A percentile compares a stretch with the other conserved stretches of the same genome.
These are phyloP conservation scores for Cyclotella atomus DNA, from an alignment of 108 stramenopile genomes.

Conservation along the genomic window DNA sequence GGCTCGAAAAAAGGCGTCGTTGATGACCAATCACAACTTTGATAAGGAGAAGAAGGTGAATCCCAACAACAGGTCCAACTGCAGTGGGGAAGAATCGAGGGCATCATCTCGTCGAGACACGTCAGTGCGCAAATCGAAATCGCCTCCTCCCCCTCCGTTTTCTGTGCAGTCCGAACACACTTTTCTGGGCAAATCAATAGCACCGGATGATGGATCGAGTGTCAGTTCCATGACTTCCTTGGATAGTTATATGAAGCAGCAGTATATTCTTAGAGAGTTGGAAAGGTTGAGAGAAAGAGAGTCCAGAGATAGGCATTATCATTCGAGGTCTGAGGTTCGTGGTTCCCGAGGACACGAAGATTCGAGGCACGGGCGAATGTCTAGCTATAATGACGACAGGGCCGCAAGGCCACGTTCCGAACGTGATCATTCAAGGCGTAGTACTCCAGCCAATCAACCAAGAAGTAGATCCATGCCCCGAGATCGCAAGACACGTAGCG, in stretches of 20 bases:
- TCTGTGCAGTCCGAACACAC: not conserved
- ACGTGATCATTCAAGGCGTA: not conserved
- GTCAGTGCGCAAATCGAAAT: not conserved
- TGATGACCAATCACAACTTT: conserved; percentile 21
- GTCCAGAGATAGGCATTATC: not conserved
- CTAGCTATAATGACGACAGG: not conserved
- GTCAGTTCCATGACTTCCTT: conserved; percentile 27
- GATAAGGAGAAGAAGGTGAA: not conserved
- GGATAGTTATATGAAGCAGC: conserved; percentile 34
- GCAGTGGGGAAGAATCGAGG: too few relatives aligned
- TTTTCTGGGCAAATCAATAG: not conserved
- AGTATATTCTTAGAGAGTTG: conserved; percentile 16
- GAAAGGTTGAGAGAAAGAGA: not conserved
- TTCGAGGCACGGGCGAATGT: not conserved
- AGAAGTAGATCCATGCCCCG: not conserved
- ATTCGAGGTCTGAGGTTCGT: not conserved
- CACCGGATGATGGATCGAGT: conserved; percentile 11
- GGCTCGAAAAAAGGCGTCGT: conserved; percentile 10
- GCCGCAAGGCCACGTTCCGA: not conserved
- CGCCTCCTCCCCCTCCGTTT: not conserved
- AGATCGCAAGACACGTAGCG: not conserved
- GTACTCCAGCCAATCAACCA: not conserved
- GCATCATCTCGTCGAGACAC: not conserved
- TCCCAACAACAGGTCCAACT: not conserved
- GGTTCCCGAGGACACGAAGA: not conserved